Evolutionary conservation across 257 asterid genomes (phyloP).

Genomic region (Lantana camara): DNA sequence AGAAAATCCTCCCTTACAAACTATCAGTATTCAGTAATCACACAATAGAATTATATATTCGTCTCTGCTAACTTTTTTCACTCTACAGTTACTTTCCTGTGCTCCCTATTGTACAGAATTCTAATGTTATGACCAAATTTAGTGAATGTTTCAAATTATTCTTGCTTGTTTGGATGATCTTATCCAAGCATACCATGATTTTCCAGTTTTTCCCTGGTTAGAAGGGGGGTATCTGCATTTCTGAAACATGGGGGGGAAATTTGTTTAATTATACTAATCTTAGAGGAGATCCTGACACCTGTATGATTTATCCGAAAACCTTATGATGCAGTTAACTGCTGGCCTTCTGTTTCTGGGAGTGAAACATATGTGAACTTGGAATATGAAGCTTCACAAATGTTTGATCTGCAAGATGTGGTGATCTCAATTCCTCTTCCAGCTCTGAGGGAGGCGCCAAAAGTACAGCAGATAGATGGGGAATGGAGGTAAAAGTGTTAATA

Average conservation of each 20-base stretch:
- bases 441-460: slow-evolving; percentile 63
- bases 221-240: background rate
- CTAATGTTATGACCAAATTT: too few relatives aligned
- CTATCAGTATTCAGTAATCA: too few relatives aligned
- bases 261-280: too few relatives aligned
- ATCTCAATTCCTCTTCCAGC: slow-evolving; percentile 76
- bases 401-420: slow-evolving; percentile 66
- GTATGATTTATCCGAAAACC: slow-evolving; percentile 5
- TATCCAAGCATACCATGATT: too few relatives aligned
- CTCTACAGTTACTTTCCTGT: too few relatives aligned
- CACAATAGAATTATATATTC: too few relatives aligned
- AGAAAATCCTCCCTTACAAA: too few relatives aligned
- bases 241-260: too few relatives aligned
- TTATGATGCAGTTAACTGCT: slow-evolving; percentile 60
- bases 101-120: too few relatives aligned
- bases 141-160: too few relatives aligned
- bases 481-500: slow-evolving; percentile 47
- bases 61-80: too few relatives aligned
- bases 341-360: slow-evolving; percentile 74
- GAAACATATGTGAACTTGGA: slow-evolving; percentile 71
- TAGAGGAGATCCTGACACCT: background rate
- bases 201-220: background rate
- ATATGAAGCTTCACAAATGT: slow-evolving; percentile 60
- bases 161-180: too few relatives aligned
- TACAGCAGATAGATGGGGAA: slow-evolving; percentile 70